Conservation (phyloP, 352 stramenopile genomes). For the Blastocystis sp. region DNA sequence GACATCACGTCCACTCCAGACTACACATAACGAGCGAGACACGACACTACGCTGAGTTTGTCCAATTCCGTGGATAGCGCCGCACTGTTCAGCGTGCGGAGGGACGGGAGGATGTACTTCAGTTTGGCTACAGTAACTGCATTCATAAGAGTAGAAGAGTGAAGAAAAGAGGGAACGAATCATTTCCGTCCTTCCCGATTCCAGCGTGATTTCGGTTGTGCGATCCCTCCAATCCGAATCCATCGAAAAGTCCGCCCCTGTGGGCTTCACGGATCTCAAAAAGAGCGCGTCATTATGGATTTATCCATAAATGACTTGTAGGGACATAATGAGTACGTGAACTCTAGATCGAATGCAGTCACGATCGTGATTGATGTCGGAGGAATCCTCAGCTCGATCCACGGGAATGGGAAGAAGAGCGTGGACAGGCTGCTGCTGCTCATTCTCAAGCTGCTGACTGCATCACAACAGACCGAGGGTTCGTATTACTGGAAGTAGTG, state of each 20-base stretch:
- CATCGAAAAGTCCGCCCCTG: neutral
- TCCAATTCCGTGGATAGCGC: slow-evolving; percentile 52
- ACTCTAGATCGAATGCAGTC: neutral
- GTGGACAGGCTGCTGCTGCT: slow-evolving; percentile 26
- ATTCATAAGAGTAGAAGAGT: slow-evolving; percentile 22
- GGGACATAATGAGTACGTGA: neutral
- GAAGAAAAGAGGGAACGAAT: neutral
- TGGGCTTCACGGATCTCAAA: neutral
- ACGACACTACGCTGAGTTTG: slow-evolving; percentile 24
- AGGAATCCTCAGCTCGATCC: neutral
- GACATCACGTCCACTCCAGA: slow-evolving; percentile 45
- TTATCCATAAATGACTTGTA: neutral
- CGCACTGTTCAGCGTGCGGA: slow-evolving; percentile 32
- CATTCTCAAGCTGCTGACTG: slow-evolving; percentile 31
- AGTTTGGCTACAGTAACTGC: slow-evolving; percentile 52
- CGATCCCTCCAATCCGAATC: neutral
- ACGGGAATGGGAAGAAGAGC: neutral
- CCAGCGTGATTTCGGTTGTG: neutral
- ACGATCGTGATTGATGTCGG: neutral
- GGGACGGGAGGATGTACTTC: slow-evolving; percentile 60
- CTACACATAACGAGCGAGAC: neutral
- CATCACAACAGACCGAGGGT: slow-evolving; percentile 7
- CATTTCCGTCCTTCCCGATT: neutral
- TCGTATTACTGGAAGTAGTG: slow-evolving; percentile 68
- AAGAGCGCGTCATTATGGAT: neutral